Base-by-base conservation (phyloP, 768 basidiomycete species). In the Mycena metata region DNA sequence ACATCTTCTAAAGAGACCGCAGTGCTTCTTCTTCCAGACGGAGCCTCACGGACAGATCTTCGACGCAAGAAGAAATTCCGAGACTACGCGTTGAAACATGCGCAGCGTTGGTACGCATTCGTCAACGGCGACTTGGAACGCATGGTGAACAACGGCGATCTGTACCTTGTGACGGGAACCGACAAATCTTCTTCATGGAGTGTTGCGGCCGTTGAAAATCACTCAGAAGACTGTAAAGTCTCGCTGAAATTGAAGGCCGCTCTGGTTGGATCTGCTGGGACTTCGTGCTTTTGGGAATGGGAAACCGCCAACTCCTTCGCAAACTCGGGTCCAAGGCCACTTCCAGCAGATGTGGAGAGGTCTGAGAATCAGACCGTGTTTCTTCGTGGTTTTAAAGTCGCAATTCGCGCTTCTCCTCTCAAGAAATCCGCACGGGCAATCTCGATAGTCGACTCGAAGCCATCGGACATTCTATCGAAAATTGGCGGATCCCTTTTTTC, bases 361-460 rank as follows among this genome's bases (percentile, higher is more conserved):
- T 24, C 30, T 4, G 43, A 67, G 24, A 71, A 71, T 54, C 69
- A 71, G 43, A 54, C 50, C 15, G 58, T 71, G 24, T 71, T 71
- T 36, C n/a, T 71, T 8, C 57, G 65, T 13, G 66, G 69, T 9
- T 71, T 55, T 47, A 71, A 71, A 42, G 55, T 71, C 24, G 26
- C 66, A 19, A 59, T 65, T 58, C 54, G 64, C 19, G 9, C 45
- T 33, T 45, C 36, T 8, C 63, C 43, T 26, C 35, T 65, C 4
- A 50, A 47, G 52, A 49, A 57, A 42, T 17, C 54, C 41, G 42
- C 17, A 35, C 57, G n/a, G 52, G 54, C 41, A 13, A 21, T 50
- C 35, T 49, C 60, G 46, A 39, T 60, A 15, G 60, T 50, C 12
- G n/a, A 50, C 21, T 49, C 60, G 17, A 60, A 60, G 36, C 57